A percentile compares a stretch with the other conserved stretches of the same genome.
Conservation (phyloP, 192 early-diverging fungal species). For the Pilobolus umbonatus region DNA sequence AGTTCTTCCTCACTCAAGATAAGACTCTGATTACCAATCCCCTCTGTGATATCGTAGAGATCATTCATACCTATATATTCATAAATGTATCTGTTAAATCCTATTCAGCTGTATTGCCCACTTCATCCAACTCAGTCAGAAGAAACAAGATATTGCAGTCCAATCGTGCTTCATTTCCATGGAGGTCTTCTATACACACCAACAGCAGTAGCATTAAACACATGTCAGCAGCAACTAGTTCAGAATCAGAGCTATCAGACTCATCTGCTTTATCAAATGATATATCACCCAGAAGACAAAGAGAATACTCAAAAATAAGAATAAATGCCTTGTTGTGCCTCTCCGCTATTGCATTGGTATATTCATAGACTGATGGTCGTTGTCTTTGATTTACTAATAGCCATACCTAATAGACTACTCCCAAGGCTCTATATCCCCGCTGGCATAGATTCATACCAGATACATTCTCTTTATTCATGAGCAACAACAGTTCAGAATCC, state of each 20-base stretch:
- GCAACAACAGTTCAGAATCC: conserved; percentile 10
- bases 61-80: conserved; percentile 46
- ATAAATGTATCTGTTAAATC: conserved; percentile 34
- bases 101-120: conserved; percentile 1
- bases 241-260: conserved; percentile 57
- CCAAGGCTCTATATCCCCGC: conserved; percentile 47
- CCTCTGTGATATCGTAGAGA: conserved; percentile 41
- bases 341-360: conserved; percentile 41
- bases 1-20: conserved; percentile 49
- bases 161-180: conserved; percentile 3
- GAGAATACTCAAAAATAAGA: conserved; percentile 46
- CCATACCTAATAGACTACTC: conserved; percentile 27
- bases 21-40: conserved; percentile 36
- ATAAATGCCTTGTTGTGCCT: conserved; percentile 51
- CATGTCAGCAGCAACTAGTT: conserved; percentile 29
- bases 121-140: background rate
- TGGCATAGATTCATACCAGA: conserved; percentile 52
- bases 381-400: background rate
- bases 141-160: conserved; percentile 1
- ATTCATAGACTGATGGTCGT: background rate
- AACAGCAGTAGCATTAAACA: background rate
- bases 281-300: conserved; percentile 16
- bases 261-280: conserved; percentile 10
- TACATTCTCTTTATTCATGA: conserved; percentile 22
- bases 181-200: conserved; percentile 3